Evolutionary conservation across 2,329 filamentous ascomycete genomes (phyloP), one percentile per base, ranked within the genome.

Genomic region (Claviceps sp.): DNA sequence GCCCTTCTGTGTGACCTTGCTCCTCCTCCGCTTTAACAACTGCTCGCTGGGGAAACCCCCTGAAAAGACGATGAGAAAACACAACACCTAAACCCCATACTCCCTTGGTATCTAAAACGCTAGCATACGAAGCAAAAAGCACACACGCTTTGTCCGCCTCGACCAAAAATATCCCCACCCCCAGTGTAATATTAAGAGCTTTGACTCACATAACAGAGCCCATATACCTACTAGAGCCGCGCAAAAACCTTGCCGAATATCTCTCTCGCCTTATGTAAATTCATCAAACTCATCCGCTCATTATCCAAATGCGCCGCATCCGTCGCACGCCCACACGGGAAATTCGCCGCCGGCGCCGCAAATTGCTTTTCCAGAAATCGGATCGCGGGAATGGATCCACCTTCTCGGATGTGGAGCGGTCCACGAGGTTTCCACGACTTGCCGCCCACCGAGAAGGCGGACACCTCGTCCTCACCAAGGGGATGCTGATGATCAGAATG

Each of bases 291-390:
- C 66, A 98, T 72, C n/a, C 93, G 73, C 75, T 98, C 93, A 62
- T 98, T 97, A 62, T 95, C 88, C 68, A 98, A 69, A 77, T 98
- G 93, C 17, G 91, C 93, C 50, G 84, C 84, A 63, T 98, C 93
- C 60, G 88, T 96, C 13, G 91, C 89, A 68, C 96, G 90, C 0
- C 94, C 94, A 62, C 90, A 96, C 0, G 93, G 94, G 38, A 98
- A 70, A 66, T 97, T 90, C 0, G 91, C 91, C 0, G 93, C 91
- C 0, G 90, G 89, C 0, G 93, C 93, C 2, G 78, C 77, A 63
- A 97, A 96, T 61, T 95, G 89, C 70, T 95, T 95, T 66, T 97
- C 91, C 40, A 97, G 65, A 63, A 97, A 97, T 5, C 93, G 75
- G 52, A 97, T 97, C 0, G 88, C 88, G 0, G 93, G 93, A 59